Evolutionary conservation across 345 rosid genomes (phyloP), one percentile per base, ranked within the genome.

Genomic region (Populus ilicifolia): DNA sequence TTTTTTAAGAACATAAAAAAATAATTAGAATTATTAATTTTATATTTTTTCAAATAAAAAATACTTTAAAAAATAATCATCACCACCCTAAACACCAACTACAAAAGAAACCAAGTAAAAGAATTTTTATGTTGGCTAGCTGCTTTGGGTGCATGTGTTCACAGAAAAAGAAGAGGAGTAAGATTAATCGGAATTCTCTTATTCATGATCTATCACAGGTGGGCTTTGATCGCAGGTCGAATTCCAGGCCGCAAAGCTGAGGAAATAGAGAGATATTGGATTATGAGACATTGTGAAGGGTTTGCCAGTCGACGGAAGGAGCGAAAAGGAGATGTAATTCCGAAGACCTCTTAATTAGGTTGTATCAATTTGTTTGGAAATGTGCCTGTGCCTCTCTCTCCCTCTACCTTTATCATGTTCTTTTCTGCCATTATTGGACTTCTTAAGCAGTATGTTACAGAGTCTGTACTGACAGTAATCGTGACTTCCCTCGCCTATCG

Each of bases 261-360:
- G 62, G 93, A 91, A 80, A 87, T 91, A 82, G 93, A 91, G 88
- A 89, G 95, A 81, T 89, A 86, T 80, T 91, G 95, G 95, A 83
- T 91, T 74, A 89, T 91, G 95, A 83, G 78, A 80, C 85, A 88
- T 38, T 74, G 69, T n/a, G 89, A 86, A 67, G 82, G 83, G 36
- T 90, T 88, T 81, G 87, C 87, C 30, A 4, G 63, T 67, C 72
- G 62, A 61, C 68, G 70, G 1, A 33, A 27, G 2, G 8, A 78
- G 21, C 50, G 54, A 2, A n/a, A 62, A n/a, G 44, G 41, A 44
- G 11, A 9, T 63, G 56, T 27, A 23, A 10, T 20, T 70, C 69
- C 44, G 29, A 30, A 43, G 29, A 4, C 18, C 54, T 33, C 8
- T 38, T 48, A 0, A 5, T 68, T 16, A 8, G 62, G 36, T 9